A percentile compares a stretch with the other conserved stretches of the same genome.
Conservation (phyloP, 2,329 filamentous ascomycete species). For the Xylariaceae sp. region DNA sequence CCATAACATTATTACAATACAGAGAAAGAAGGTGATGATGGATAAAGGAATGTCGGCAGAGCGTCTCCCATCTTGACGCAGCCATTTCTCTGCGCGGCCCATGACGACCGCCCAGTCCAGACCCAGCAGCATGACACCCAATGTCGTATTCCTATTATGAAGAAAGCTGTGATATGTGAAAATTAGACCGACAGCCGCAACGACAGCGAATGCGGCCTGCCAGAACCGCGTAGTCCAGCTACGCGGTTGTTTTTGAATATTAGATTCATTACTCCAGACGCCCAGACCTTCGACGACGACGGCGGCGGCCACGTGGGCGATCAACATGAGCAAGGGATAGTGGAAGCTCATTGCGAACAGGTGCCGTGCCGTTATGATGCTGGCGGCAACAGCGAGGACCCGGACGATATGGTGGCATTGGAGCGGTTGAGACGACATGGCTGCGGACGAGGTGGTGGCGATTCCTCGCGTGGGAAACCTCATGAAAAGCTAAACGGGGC, state of each 20-base stretch:
- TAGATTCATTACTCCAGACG: not conserved
- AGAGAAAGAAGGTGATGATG: constrained; percentile 12
- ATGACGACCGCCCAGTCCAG: constrained; percentile 14
- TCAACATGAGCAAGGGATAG: constrained; percentile 19
- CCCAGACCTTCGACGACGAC: constrained; percentile 7
- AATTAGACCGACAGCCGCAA: constrained; percentile 13
- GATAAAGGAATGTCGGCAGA: constrained; percentile 14
- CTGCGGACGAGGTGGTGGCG: not conserved
- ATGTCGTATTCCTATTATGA: constrained; percentile 20
- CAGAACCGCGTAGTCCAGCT: constrained; percentile 8
- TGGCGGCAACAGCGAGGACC: constrained; percentile 12
- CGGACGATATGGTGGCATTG: constrained; percentile 18
- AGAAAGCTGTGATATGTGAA: constrained; percentile 21
- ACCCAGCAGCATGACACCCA: constrained; percentile 17
- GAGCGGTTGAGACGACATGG: constrained; percentile 10
- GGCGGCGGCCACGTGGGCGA: constrained; percentile 15
- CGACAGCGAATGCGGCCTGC: constrained; percentile 12
- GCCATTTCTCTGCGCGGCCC: constrained; percentile 10
- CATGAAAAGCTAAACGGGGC: constrained; percentile 3
- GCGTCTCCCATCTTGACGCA: constrained; percentile 9
- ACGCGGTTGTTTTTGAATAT: constrained; percentile 6
- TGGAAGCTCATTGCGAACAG: constrained; percentile 19
- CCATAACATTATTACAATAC: constrained; percentile 14
- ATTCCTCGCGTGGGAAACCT: constrained; percentile 5
- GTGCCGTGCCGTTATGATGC: constrained; percentile 18